Evolutionary conservation across 2,329 filamentous ascomycete genomes (phyloP), one percentile per base, ranked within the genome.

Genomic region (Leptographium lundbergii): DNA sequence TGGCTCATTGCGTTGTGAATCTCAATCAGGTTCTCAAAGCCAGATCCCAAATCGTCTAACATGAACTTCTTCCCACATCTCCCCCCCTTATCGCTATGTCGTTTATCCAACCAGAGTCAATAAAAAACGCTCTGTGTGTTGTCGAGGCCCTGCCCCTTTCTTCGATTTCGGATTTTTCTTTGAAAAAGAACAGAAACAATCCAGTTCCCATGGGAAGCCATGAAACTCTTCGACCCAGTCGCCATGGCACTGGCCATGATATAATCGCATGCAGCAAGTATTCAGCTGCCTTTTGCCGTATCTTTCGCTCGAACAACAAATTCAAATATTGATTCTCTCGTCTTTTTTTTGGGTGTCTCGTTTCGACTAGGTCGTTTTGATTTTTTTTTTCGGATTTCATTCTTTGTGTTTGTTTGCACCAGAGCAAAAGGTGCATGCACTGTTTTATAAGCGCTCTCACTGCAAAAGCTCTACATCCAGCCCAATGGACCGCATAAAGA

Each of bases 401-500:
- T 34, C 22, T 56, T 47, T 48, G 52, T n/a, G 11, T 39, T 24
- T 36, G 7, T 39, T 39, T 11, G 32, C 9, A 36, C 1, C 6
- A 3, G 25, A 27, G 50, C 34, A 14, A 54, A 48, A 4, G 25
- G 32, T 4, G 24, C 29, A 47, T 36, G 52, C 32, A 27, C 4
- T 19, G 57, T 32, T 29, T 27, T 13, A 14, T 14, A 42, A 2
- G 2, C 9, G 13, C 29, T 13, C 65, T 65, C 65, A 75, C 60
- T 74, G 71, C 62, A 84, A 72, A 57, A 86, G 73, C 66, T 96
- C 94, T 56, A 99, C 94, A 75, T 99, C 94, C 69, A 99, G 80
- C n/a, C 94, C 94, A 72, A 99, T 96, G 59, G 92, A 94, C 68
- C 91, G 87, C 91, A 99, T 96, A 72, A 99, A 99, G 59, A 99